Conservation (phyloP, 1,284 basidiomycete genomes). For the Malassezia brasiliensis region DNA sequence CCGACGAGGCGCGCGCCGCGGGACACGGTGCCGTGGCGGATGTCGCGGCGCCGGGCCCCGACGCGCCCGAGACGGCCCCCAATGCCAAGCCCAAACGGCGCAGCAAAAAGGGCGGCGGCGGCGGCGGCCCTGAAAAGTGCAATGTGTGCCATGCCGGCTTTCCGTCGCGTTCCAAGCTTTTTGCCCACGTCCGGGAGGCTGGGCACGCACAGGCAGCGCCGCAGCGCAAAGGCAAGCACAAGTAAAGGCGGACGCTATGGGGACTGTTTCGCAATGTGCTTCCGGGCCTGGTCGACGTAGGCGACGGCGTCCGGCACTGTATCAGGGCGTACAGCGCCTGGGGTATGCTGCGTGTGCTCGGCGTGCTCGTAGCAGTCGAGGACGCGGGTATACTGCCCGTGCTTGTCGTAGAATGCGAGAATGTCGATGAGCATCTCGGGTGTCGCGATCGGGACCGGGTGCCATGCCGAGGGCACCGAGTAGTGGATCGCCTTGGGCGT, state of each 20-base stretch:
- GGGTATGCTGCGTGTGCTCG: background rate
- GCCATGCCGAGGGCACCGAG: background rate
- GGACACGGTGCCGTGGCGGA: background rate
- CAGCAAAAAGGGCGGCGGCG: constrained; percentile 4
- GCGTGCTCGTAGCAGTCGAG: constrained; percentile 9
- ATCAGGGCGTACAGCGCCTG: background rate
- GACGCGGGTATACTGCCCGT: background rate
- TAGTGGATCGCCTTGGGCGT: background rate
- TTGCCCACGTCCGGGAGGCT: constrained; percentile 62
- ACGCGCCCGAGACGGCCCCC: background rate
- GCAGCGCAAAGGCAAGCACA: background rate
- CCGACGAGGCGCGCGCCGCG: constrained; percentile 11
- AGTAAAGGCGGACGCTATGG: background rate
- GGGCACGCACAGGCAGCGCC: constrained; percentile 60
- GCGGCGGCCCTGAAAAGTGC: constrained; percentile 50
- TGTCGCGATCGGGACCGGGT: background rate
- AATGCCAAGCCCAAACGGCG: constrained; percentile 2
- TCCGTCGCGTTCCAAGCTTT: constrained; percentile 66
- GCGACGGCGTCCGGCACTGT: background rate
- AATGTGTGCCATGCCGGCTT: constrained; percentile 64
- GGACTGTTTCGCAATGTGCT: background rate
- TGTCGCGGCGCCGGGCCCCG: background rate
- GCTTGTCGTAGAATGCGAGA: constrained; percentile 6
- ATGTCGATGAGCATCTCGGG: constrained; percentile 7
- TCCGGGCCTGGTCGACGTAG: background rate